phyloP scores from a whole-genome alignment of 306 rosid genomes.

The Sicyos edulis region DNA sequence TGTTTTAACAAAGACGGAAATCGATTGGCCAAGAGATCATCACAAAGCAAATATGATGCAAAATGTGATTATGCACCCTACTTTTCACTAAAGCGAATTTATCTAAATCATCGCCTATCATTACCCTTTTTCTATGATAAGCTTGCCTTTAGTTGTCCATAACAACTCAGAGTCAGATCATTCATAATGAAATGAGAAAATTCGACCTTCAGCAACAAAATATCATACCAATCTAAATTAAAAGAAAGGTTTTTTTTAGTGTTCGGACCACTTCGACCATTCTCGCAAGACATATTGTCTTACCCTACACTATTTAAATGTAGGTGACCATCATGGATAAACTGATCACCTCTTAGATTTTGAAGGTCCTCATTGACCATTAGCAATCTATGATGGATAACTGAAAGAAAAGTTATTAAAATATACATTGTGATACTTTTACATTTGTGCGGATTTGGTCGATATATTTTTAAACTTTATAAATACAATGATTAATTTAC shows the following conservation, averaged over 20 bases:
- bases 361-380: too few species aligned
- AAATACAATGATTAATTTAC: background rate
- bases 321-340: too few species aligned
- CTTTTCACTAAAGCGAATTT: slow-evolving; percentile 16
- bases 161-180: background rate
- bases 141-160: slow-evolving; percentile 10
- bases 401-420: background rate
- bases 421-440: background rate
- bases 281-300: too few species aligned
- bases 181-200: slow-evolving; percentile 10
- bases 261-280: too few species aligned
- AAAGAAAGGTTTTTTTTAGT: background rate
- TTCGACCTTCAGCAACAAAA: background rate
- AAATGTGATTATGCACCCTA: slow-evolving; percentile 10
- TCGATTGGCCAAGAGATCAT: slow-evolving; percentile 9
- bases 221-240: background rate
- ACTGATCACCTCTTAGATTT: too few species aligned
- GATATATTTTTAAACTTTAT: background rate
- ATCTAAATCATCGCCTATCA: slow-evolving; percentile 7
- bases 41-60: slow-evolving; percentile 17
- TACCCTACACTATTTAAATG: too few species aligned
- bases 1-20: slow-evolving; percentile 12
- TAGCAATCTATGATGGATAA: too few species aligned
- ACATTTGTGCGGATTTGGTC: background rate
- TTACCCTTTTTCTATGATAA: slow-evolving; percentile 14